These are phyloP conservation scores for Penicillium expansum DNA, from an alignment of 2,329 filamentous ascomycete genomes.

Conservation along the genomic window DNA sequence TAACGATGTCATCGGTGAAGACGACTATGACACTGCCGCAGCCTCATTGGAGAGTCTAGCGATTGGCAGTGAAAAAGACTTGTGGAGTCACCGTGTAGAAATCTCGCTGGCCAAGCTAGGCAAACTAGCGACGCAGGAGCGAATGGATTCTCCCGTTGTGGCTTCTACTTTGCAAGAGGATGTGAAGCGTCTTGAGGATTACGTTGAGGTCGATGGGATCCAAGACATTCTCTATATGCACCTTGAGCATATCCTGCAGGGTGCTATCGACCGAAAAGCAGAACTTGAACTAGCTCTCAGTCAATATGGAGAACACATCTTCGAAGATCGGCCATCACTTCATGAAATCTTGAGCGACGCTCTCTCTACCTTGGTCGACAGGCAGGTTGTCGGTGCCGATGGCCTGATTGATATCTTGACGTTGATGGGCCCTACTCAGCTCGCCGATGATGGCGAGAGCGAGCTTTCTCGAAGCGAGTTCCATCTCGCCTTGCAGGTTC, in stretches of 20 bases:
- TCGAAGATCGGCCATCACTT: conserved; percentile 63
- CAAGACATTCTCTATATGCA: conserved; percentile 75
- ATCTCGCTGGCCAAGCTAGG: conserved; percentile 84
- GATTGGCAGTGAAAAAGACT: conserved; percentile 67
- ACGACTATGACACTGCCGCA: conserved; percentile 71
- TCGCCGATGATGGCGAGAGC: conserved; percentile 46
- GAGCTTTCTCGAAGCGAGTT: conserved; percentile 62
- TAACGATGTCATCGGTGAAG: conserved; percentile 77
- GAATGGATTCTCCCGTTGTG: conserved; percentile 16
- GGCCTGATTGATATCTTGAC: conserved; percentile 67
- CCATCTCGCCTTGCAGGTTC: conserved; percentile 64
- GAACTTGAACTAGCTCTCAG: conserved; percentile 74
- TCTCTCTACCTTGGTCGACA: conserved; percentile 66
- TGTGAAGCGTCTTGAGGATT: conserved; percentile 57
- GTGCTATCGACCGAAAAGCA: conserved; percentile 75
- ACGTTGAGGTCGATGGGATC: conserved; percentile 69
- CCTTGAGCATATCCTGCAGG: conserved; percentile 64
- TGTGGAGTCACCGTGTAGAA: conserved; percentile 94
- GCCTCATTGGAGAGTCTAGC: conserved; percentile 69
- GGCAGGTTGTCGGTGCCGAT: conserved; percentile 62
- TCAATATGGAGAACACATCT: conserved; percentile 55
- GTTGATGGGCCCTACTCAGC: conserved; percentile 61
- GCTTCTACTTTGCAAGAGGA: conserved; percentile 43
- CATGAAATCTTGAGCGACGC: conserved; percentile 67
- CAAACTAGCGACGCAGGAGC: conserved; percentile 61